phyloP scores from a whole-genome alignment of 345 rosid species.

The Cochlearia excelsa region DNA sequence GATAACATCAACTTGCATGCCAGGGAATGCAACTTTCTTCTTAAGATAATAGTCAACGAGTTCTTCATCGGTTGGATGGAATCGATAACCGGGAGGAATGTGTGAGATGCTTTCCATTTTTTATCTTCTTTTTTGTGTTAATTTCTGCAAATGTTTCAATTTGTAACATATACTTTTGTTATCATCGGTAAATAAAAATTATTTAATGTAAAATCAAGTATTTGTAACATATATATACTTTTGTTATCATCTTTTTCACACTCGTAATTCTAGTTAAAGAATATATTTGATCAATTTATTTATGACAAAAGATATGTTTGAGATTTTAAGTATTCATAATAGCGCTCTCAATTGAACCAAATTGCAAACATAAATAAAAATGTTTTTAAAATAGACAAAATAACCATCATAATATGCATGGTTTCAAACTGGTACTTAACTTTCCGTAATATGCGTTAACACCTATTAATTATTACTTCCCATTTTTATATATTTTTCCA shows the following conservation, averaged over 20 bases:
- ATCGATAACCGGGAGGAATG: conserved; percentile 75
- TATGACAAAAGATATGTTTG: neutral
- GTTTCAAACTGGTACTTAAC: conserved; percentile 20
- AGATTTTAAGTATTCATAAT: conserved; percentile 11
- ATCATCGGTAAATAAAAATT: conserved; percentile 8
- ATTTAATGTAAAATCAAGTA: conserved; percentile 19
- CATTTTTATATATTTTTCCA: neutral
- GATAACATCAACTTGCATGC: conserved; percentile 70
- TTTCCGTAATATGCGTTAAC: conserved; percentile 12
- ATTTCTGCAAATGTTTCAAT: conserved; percentile 25
- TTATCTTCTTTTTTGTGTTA: conserved; percentile 2
- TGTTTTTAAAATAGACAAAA: neutral
- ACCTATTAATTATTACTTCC: conserved; percentile 12
- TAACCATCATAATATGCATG: conserved; percentile 21
- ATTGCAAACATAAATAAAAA: too few species aligned
- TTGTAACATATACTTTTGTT: conserved; percentile 14
- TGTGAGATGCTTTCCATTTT: conserved; percentile 50
- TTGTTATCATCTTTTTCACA: conserved; percentile 3
- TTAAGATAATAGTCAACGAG: conserved; percentile 75
- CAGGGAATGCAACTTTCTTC: conserved; percentile 54
- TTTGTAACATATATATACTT: neutral
- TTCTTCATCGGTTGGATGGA: conserved; percentile 82
- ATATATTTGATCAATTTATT: conserved; percentile 10
- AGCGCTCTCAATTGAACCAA: neutral
- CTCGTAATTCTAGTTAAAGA: neutral